Evolutionary conservation across 108 stramenopile genomes (phyloP).

Genomic region (Pseudonitzschia multiseries): DNA sequence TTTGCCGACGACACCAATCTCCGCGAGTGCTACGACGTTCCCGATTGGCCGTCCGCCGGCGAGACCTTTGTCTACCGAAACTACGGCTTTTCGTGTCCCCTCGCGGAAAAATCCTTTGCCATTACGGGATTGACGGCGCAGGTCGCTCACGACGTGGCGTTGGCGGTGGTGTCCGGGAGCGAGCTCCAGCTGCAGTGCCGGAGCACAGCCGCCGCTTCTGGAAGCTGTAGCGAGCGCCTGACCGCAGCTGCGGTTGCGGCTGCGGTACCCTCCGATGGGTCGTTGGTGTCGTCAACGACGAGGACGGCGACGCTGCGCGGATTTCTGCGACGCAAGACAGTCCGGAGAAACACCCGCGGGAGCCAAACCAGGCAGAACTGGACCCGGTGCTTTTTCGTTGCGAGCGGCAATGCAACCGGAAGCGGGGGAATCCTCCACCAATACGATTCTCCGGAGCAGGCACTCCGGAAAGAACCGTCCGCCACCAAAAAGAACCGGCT

Average conservation of each 20-base stretch:
- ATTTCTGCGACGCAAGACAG: constrained; percentile 12
- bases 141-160: constrained; percentile 53
- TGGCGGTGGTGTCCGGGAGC: constrained; percentile 25
- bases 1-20: not conserved
- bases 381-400: constrained; percentile 1
- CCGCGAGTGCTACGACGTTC: constrained; percentile 20
- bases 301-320: constrained; percentile 17
- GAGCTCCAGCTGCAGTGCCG: constrained; percentile 2
- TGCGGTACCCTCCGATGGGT: too few relatives aligned
- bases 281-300: not conserved
- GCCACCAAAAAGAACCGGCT: constrained; percentile 49
- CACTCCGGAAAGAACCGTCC: constrained; percentile 24
- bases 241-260: not conserved
- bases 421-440: constrained; percentile 37
- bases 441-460: constrained; percentile 31
- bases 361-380: not conserved
- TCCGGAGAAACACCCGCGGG: not conserved
- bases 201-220: not conserved
- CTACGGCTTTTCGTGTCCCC: constrained; percentile 38
- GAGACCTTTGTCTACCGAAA: constrained; percentile 55
- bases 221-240: too few relatives aligned
- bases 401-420: not conserved
- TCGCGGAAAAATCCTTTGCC: constrained; percentile 23
- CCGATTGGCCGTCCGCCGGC: constrained; percentile 27
- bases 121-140: constrained; percentile 78